These are phyloP conservation scores for Xylariales sp. DNA, from an alignment of 2,329 filamentous ascomycete species.

Conservation along the genomic window DNA sequence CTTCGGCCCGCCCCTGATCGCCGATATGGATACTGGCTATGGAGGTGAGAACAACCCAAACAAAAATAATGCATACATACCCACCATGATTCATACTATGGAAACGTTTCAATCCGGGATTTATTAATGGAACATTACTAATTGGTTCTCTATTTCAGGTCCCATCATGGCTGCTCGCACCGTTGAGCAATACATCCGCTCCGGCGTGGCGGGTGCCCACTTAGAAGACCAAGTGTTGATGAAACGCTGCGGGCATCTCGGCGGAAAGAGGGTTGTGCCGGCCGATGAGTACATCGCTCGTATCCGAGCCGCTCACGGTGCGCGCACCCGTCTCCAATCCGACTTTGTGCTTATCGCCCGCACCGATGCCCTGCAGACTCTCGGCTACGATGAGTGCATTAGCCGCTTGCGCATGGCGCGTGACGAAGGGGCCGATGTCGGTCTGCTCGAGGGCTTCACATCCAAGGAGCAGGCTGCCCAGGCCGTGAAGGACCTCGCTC, in stretches of 20 bases:
- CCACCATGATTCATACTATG: not conserved
- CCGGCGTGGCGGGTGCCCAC: slow-evolving; percentile 59
- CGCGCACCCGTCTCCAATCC: slow-evolving; percentile 59
- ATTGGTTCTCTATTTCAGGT: slow-evolving; percentile 42
- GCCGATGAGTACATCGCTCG: slow-evolving; percentile 63
- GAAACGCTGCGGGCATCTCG: slow-evolving; percentile 74
- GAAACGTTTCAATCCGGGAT: not conserved
- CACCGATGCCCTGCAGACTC: slow-evolving; percentile 69
- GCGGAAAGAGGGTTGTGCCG: slow-evolving; percentile 69
- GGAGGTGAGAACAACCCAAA: slow-evolving; percentile 54
- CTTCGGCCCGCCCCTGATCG: slow-evolving; percentile 59
- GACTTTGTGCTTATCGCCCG: slow-evolving; percentile 74
- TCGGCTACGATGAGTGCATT: slow-evolving; percentile 68
- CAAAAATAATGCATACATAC: not conserved
- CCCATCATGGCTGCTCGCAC: slow-evolving; percentile 54
- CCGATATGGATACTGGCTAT: slow-evolving; percentile 66
- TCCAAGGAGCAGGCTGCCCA: slow-evolving; percentile 61
- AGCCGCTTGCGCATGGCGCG: slow-evolving; percentile 61
- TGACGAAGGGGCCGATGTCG: slow-evolving; percentile 68
- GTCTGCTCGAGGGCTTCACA: slow-evolving; percentile 69
- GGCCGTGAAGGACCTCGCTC: slow-evolving; percentile 55
- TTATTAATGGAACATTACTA: slow-evolving; percentile 14
- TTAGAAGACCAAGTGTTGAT: slow-evolving; percentile 59
- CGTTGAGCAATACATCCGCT: slow-evolving; percentile 63
- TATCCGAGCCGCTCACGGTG: slow-evolving; percentile 65